Evolutionary conservation across 352 stramenopile species (phyloP), one percentile per base, ranked within the genome.

Genomic region (Globisporangium apiculatum): DNA sequence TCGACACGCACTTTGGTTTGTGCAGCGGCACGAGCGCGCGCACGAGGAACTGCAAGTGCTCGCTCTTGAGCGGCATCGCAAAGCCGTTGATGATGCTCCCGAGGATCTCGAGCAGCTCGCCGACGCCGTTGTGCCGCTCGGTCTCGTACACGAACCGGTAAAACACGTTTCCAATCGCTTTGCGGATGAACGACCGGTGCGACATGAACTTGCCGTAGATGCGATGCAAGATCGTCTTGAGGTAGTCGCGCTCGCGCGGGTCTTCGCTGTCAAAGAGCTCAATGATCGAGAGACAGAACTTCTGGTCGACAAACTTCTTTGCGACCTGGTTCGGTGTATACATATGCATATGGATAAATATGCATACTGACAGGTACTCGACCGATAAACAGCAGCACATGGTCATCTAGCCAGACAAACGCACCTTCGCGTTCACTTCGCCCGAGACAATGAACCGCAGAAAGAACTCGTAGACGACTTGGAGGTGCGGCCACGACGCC

Each of bases 181-280:
- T 94, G 42, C 97, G 92, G 65, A 99, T 99, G 69, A 99, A 99
- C 9, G 94, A 97, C 49, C 97, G 89, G 61, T 99, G 95, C 50
- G 87, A 96, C 91, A 99, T 99, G 68, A 99, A 99, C 70, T 99
- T 99, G 71, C 95, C 96, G 72, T 99, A 99, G 49, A 99, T 99
- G 48, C 97, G 90, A 66, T 99, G 97, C 51, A 99, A 72, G 60
- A 99, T 99, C 4, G 97, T 99, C 78, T 99, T 99, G 43, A 99
- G 77, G 71, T 99, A 99, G 65, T 99, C 97, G 46, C 97, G 79
- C 75, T 99, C 97, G 48, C 97, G 89, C 58, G 96, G 96, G 81
- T 99, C 97, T 70, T 99, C 96, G 24, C 80, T 97, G 79, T 90
- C 78, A 56, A 92, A 91, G 3, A 99, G 84, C 47, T 98, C 91